Base-by-base conservation (phyloP, 352 stramenopile species). In the Aphanomyces cochlioides region DNA sequence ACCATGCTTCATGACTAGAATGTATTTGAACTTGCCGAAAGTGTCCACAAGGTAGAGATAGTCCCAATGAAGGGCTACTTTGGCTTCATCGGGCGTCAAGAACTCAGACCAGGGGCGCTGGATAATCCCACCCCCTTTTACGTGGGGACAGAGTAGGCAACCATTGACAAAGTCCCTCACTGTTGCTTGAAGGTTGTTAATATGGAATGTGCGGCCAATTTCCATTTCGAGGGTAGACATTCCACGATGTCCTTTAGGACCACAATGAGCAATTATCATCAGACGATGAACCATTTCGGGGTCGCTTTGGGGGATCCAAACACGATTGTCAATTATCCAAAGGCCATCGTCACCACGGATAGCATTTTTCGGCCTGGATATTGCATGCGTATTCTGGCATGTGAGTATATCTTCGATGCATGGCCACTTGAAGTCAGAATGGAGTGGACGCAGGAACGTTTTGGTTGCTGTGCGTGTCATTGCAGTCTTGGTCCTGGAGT, bases 31-130 rank as follows among this genome's bases (percentile, higher is more conserved):
- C 1, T 1, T 15, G 8, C 56, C 65, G 21, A 54, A 80, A 0
- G 69, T 59, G 3, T 77, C 48, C 41, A 74, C 72, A 15, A 80
- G 28, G n/a, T 67, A 57, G 2, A 79, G 8, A 15, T 59, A 84
- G 36, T 80, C 78, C 47, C 70, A 80, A 13, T 81, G 75, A 1
- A 81, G 43, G 21, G 48, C 69, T 54, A 69, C 69, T 53, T 84
- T 84, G 8, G 66, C 28, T 15, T 71, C 61, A 4, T 40, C 57
- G 28, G 21, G 48, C 5, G 47, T 47, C 41, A 40, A 73, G 6
- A 28, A n/a, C 34, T 76, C 6, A 13, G 47, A 28, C 36, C 54
- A 72, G 7, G 69, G 73, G 41, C 70, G 28, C 12, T 37, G 69
- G 12, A 78, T 69, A 3, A 72, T 28, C 39, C 43, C 70, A 4